phyloP scores from a whole-genome alignment of 73 alveolate species.

The Paramecium pentaurelia region DNA sequence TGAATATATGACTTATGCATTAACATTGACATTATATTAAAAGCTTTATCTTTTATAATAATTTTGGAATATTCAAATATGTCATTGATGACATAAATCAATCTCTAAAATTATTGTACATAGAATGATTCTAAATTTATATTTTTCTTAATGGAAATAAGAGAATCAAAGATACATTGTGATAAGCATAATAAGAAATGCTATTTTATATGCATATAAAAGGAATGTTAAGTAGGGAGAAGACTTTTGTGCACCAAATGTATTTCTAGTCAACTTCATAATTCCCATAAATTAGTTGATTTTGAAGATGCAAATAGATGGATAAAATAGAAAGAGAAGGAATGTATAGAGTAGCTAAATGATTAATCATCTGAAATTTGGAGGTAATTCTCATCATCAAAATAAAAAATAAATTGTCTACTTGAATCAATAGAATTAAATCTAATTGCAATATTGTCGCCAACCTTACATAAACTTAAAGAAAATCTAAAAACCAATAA shows the following conservation, averaged over 20 bases:
- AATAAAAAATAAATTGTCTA: background rate
- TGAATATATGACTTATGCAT: background rate
- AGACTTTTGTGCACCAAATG: conserved; percentile 14
- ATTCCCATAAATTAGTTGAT: background rate
- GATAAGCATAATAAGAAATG: background rate
- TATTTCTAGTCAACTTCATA: background rate
- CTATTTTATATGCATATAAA: background rate
- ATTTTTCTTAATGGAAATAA: background rate
- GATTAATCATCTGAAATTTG: background rate
- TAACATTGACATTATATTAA: background rate
- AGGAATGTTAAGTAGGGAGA: background rate
- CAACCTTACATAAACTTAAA: background rate
- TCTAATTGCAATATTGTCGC: background rate
- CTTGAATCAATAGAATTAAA: background rate
- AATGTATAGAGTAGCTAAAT: background rate
- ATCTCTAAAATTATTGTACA: background rate
- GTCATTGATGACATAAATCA: background rate
- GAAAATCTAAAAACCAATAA: background rate
- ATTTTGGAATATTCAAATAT: background rate
- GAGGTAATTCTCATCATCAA: background rate
- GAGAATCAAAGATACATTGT: background rate
- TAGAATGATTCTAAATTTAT: background rate
- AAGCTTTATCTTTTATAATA: background rate
- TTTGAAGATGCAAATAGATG: background rate
- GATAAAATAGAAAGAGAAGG: background rate